phyloP scores from a whole-genome alignment of 805 yeast genomes.

The Torulaspora franciscae region DNA sequence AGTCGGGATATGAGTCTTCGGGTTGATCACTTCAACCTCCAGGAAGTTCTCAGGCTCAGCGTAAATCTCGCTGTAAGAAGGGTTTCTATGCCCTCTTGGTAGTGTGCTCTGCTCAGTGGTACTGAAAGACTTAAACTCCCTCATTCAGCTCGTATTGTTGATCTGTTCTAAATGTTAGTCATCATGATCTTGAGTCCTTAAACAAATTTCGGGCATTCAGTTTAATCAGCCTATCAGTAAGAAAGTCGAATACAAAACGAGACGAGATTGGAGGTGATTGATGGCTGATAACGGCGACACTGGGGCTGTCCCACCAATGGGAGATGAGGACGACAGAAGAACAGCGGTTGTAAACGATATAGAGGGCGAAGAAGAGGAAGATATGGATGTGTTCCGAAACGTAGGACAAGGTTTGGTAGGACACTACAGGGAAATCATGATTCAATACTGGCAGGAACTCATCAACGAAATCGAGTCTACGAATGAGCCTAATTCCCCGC shows the following conservation, averaged over 20 bases:
- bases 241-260: neutral
- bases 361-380: slow-evolving; percentile 31
- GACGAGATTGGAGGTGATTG: neutral
- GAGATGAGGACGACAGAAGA: slow-evolving; percentile 6
- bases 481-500: slow-evolving; percentile 50
- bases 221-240: neutral
- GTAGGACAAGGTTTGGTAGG: slow-evolving; percentile 92
- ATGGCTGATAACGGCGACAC: slow-evolving; percentile 9
- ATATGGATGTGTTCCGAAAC: slow-evolving; percentile 63
- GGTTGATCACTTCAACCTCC: slow-evolving; percentile 71
- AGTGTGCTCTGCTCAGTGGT: slow-evolving; percentile 25
- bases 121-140: slow-evolving; percentile 30
- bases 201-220: neutral
- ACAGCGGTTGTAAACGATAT: slow-evolving; percentile 6
- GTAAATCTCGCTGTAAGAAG: slow-evolving; percentile 74
- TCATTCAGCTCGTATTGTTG: slow-evolving; percentile 10
- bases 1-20: slow-evolving; percentile 36
- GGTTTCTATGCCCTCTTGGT: slow-evolving; percentile 38
- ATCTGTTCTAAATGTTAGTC: neutral
- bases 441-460: slow-evolving; percentile 96
- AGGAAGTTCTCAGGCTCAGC: slow-evolving; percentile 93
- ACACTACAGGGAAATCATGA: slow-evolving; percentile 77
- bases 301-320: neutral
- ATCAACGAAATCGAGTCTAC: slow-evolving; percentile 62
- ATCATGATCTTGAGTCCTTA: neutral